These are phyloP conservation scores for Pseudogymnoascus sp. DNA, from an alignment of 2,329 filamentous ascomycete species.

Conservation along the genomic window DNA sequence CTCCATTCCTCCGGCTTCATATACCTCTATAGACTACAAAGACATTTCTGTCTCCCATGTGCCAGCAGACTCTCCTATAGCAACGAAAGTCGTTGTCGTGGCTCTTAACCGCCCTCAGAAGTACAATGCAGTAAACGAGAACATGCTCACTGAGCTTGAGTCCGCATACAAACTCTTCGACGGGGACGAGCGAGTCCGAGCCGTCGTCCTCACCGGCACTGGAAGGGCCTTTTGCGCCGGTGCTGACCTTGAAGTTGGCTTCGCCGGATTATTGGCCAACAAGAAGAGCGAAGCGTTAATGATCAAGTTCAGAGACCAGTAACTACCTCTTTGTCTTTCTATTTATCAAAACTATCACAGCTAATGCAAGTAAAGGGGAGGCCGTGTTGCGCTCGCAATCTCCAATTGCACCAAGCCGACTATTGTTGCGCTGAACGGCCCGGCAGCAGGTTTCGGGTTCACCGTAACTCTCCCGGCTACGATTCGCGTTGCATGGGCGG, in stretches of 20 bases:
- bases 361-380: constrained; percentile 36
- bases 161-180: constrained; percentile 43
- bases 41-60: constrained; percentile 41
- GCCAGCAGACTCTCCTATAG: constrained; percentile 40
- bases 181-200: constrained; percentile 44
- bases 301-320: constrained; percentile 17
- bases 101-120: constrained; percentile 55
- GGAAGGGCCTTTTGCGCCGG: constrained; percentile 50
- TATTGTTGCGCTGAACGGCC: constrained; percentile 50
- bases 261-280: background rate
- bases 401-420: constrained; percentile 50
- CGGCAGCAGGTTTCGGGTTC: constrained; percentile 51
- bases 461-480: constrained; percentile 51
- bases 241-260: constrained; percentile 24
- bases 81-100: constrained; percentile 54
- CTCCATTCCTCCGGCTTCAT: constrained; percentile 26
- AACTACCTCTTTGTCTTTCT: background rate
- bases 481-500: constrained; percentile 43
- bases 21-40: constrained; percentile 34
- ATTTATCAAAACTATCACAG: constrained; percentile 15
- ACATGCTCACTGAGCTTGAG: constrained; percentile 54
- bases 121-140: constrained; percentile 60
- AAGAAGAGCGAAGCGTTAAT: constrained; percentile 16
- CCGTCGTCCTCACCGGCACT: constrained; percentile 44
- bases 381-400: constrained; percentile 45